These are phyloP conservation scores for Plasmodium knowlesi DNA, from an alignment of 169 alveolate genomes.

Conservation along the genomic window DNA sequence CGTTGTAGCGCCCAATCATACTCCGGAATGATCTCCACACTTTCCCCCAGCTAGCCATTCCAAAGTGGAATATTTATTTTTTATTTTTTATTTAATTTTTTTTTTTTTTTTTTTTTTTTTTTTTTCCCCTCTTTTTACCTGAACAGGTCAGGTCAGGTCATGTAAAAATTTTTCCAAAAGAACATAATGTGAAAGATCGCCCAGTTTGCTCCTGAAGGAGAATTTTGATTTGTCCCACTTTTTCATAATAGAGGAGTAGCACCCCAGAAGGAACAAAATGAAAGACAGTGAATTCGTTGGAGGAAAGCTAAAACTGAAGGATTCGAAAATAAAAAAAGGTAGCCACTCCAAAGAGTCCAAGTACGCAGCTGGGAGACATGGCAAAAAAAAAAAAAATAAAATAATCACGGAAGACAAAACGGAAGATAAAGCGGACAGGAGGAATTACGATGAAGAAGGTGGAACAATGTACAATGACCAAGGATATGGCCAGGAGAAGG, in stretches of 20 bases:
- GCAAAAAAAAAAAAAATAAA: background rate
- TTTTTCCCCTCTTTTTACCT: background rate
- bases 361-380: background rate
- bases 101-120: too few species aligned
- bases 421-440: background rate
- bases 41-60: background rate
- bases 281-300: constrained; percentile 73
- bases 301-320: constrained; percentile 57
- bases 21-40: background rate
- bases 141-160: background rate
- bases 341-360: background rate
- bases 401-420: background rate
- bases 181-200: background rate
- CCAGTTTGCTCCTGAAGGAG: background rate
- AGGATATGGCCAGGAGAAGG: background rate
- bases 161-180: background rate
- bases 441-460: background rate
- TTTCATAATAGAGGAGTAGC: background rate
- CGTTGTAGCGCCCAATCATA: background rate
- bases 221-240: background rate
- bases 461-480: background rate
- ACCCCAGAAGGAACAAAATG: constrained; percentile 4
- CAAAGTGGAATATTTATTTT: background rate
- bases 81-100: too few species aligned
- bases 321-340: background rate